Conservation (phyloP, 2,329 filamentous ascomycete species). For the Colletotrichum magnum region DNA sequence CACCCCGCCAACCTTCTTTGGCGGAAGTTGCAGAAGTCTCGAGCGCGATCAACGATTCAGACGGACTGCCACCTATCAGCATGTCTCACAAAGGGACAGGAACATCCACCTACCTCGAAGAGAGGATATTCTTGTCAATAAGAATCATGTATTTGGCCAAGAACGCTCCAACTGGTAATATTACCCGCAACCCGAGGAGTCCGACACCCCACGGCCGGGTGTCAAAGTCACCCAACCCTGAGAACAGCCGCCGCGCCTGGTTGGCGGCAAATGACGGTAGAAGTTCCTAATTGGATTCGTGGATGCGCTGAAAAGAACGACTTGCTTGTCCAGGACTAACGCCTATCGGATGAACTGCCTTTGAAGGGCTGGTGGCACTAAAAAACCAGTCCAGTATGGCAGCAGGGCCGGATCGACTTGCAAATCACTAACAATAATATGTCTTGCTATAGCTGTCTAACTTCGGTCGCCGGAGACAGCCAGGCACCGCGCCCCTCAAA, state of each 20-base stretch:
- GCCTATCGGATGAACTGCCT: conserved; percentile 28
- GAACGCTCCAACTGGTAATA: background rate
- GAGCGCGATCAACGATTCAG: conserved; percentile 11
- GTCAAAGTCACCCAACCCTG: background rate
- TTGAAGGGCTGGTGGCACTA: conserved; percentile 12
- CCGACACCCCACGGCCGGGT: background rate
- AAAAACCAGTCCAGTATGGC: conserved; percentile 1
- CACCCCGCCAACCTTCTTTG: background rate
- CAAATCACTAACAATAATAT: conserved; percentile 12
- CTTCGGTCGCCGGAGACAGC: conserved; percentile 9
- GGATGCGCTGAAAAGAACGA: background rate
- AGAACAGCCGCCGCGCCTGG: background rate
- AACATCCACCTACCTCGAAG: conserved; percentile 8
- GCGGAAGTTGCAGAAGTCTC: conserved; percentile 15
- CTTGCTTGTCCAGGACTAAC: conserved; percentile 16
- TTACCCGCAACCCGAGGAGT: background rate
- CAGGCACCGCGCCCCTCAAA: conserved; percentile 14
- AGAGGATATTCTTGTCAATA: conserved; percentile 3
- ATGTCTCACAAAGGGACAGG: conserved; percentile 2
- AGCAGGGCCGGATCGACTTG: conserved; percentile 3
- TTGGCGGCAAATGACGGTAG: conserved; percentile 3
- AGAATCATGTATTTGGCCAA: background rate
- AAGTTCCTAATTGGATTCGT: background rate
- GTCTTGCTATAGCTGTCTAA: conserved; percentile 24
- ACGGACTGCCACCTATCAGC: background rate